These are phyloP conservation scores for Apophysomyces trapeziformis DNA, from an alignment of 371 early-diverging fungal species.

Conservation along the genomic window DNA sequence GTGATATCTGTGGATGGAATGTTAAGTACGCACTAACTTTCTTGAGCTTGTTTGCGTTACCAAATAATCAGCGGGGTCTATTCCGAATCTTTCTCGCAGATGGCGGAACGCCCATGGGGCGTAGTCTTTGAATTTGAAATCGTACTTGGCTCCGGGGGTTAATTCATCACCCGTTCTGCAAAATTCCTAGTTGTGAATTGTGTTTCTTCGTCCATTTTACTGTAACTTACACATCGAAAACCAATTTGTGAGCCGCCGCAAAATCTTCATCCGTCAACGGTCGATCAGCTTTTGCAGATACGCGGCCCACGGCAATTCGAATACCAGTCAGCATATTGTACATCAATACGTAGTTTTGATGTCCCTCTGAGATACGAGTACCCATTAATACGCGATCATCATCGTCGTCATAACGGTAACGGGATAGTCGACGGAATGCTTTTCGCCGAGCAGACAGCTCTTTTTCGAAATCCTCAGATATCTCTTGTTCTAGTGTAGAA, in stretches of 20 bases:
- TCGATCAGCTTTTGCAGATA: conserved; percentile 79
- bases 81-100: conserved; percentile 80
- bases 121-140: conserved; percentile 97
- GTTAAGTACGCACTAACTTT: neutral
- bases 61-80: conserved; percentile 91
- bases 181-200: neutral
- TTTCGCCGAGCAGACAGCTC: conserved; percentile 34
- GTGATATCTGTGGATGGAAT: conserved; percentile 57
- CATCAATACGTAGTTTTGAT: conserved; percentile 82
- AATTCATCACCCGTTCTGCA: conserved; percentile 84
- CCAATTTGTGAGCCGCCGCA: conserved; percentile 83
- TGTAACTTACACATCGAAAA: conserved; percentile 80
- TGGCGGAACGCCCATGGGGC: conserved; percentile 93
- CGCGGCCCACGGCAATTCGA: conserved; percentile 73
- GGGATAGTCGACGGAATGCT: conserved; percentile 38
- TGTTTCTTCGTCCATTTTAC: too few species aligned
- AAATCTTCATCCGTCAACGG: conserved; percentile 77
- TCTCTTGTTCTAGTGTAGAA: conserved; percentile 6
- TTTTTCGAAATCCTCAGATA: conserved; percentile 34
- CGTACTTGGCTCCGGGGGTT: conserved; percentile 88
- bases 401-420: conserved; percentile 29
- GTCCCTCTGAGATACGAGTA: conserved; percentile 63
- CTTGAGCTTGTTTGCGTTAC: conserved; percentile 36
- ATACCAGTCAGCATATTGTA: conserved; percentile 96
- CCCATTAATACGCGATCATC: conserved; percentile 60